Percentiles rank a stretch among this genome's conserved stretches.
Conservation (phyloP, 768 basidiomycete species). For the Multifurca ochricompacta region DNA sequence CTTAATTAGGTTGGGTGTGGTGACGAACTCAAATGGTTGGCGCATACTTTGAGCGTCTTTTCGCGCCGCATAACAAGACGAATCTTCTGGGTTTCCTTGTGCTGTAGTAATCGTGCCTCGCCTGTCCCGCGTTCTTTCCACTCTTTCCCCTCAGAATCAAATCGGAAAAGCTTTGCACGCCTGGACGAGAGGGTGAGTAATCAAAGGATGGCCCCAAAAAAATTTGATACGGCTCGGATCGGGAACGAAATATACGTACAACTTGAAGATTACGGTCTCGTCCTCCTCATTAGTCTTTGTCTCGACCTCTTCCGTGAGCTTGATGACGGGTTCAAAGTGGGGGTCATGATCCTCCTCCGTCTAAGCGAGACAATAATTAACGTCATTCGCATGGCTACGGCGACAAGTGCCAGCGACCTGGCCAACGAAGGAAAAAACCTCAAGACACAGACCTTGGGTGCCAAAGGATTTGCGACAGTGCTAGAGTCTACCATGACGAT, state of each 20-base stretch:
- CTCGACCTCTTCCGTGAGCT: slow-evolving; percentile 91
- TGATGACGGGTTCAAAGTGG: slow-evolving; percentile 95
- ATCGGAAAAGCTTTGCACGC: slow-evolving; percentile 98
- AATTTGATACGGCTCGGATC: slow-evolving; percentile 9
- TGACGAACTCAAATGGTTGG: slow-evolving; percentile 83
- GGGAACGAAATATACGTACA: slow-evolving; percentile 49
- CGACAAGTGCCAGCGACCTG: neutral
- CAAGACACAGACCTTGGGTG: slow-evolving; percentile 52
- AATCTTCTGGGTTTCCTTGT: slow-evolving; percentile 86
- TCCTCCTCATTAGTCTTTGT: slow-evolving; percentile 94
- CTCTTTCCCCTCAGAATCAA: slow-evolving; percentile 66
- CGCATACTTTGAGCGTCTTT: slow-evolving; percentile 99
- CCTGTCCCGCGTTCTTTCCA: slow-evolving; percentile 99
- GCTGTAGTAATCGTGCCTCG: slow-evolving; percentile 84
- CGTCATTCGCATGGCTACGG: slow-evolving; percentile 4
- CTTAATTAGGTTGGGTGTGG: neutral
- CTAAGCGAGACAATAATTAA: slow-evolving; percentile 20
- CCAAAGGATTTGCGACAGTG: slow-evolving; percentile 54
- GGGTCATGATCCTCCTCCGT: slow-evolving; percentile 75
- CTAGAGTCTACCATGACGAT: slow-evolving; percentile 15
- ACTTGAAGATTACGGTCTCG: slow-evolving; percentile 90
- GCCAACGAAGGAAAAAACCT: neutral
- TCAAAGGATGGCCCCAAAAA: slow-evolving; percentile 1
- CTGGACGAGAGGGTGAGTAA: slow-evolving; percentile 34
- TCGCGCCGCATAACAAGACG: slow-evolving; percentile 98